Evolutionary conservation across 257 asterid genomes (phyloP), one percentile per base, ranked within the genome.

Genomic region (Solanum paucissectum): DNA sequence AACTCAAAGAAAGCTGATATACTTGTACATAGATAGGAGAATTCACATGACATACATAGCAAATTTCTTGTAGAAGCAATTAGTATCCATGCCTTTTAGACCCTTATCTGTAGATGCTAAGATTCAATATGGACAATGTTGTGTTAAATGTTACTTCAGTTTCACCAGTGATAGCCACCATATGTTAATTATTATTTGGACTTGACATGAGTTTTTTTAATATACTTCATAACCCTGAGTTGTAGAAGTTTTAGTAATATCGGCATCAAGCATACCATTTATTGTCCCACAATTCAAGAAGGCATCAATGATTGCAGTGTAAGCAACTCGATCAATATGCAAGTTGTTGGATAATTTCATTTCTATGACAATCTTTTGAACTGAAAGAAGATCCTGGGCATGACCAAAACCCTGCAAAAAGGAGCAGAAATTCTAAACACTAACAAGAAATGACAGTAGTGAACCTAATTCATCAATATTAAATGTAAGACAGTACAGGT

Each of bases 271-370:
- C 86, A 32, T 91, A 94, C 97, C 97, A 90, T 90, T 90, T 20
- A 92, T 88, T 85, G 93, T 92, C 74, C 94, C 97, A 87, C 95
- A 94, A 38, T 89, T 92, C 75, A 94, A 92, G 68, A 94, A 89
- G 33, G 95, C 95, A 84, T 94, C 97, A 81, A 92, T 85, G 81
- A 88, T 91, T 20, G 90, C 91, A 66, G 95, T 92, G 92, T 94
- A 94, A 33, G 95, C 97, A 87, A 94, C 94, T 87, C 97, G 97
- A 84, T 94, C 97, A 7, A 94, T 91, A 84, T 72, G 88, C 88
- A 91, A 69, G 72, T 88, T 89, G 84, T 83, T 38, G 90, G 86
- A 84, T 83, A 93, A 90, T 88, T 93, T 94, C 95, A 94, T 92
- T 90, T 94, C 97, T 77, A 83, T 87, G 89, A 92, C 83, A 87